Percentiles rank a stretch among this genome's conserved stretches.
phyloP scores from a whole-genome alignment of 2,329 filamentous ascomycete genomes.

The Keithomyces neogunnii region DNA sequence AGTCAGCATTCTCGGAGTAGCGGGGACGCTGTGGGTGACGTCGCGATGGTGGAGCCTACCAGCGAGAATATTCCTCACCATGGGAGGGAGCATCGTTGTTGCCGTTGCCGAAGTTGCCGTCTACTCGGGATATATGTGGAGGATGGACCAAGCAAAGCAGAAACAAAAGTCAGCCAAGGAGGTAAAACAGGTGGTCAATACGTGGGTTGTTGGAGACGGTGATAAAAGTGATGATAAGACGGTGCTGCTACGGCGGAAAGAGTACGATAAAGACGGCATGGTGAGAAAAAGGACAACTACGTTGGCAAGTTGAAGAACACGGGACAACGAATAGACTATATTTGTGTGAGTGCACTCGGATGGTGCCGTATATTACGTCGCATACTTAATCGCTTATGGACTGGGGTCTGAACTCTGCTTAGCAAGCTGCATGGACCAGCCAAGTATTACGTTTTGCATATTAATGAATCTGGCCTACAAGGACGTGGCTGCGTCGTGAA shows the following conservation, averaged over 20 bases:
- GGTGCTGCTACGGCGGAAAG: constrained; percentile 16
- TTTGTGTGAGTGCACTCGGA: no score
- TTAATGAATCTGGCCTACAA: not conserved
- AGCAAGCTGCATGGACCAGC: not conserved
- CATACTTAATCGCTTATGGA: not conserved
- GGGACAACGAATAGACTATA: no score
- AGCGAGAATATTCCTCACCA: constrained; percentile 58
- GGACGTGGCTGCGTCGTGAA: not conserved
- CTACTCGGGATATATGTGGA: constrained; percentile 66
- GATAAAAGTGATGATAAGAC: constrained; percentile 13
- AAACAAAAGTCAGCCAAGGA: constrained; percentile 54
- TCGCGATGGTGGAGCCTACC: constrained; percentile 69
- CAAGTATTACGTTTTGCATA: not conserved
- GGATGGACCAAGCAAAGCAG: constrained; percentile 59
- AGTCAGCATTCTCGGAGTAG: constrained; percentile 74
- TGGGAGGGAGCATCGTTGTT: constrained; percentile 61
- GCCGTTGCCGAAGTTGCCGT: constrained; percentile 70
- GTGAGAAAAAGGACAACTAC: constrained; percentile 19
- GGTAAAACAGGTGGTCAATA: constrained; percentile 60
- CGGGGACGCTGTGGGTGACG: constrained; percentile 68
- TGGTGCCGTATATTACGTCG: no score
- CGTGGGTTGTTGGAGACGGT: constrained; percentile 54
- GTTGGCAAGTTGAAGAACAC: not conserved
- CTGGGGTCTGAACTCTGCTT: not conserved
- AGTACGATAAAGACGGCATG: constrained; percentile 9